A percentile compares a stretch with the other conserved stretches of the same genome.
phyloP scores from a whole-genome alignment of 2,329 filamentous ascomycete genomes.

The Alternaria triticina region DNA sequence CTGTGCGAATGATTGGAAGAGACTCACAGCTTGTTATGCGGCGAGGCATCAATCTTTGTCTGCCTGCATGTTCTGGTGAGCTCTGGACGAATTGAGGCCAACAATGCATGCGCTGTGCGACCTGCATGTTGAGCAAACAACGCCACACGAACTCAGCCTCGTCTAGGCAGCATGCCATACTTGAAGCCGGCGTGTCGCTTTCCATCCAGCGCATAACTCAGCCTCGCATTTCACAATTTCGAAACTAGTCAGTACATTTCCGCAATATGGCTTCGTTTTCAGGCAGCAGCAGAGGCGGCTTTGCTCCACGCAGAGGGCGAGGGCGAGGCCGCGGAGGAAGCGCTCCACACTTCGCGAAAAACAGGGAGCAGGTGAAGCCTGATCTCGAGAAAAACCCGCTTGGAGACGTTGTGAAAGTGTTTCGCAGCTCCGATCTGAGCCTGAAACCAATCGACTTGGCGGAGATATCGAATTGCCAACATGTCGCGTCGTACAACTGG shows the following conservation, averaged over 20 bases:
- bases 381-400: slow-evolving; percentile 39
- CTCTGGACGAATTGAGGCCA: slow-evolving; percentile 19
- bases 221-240: not conserved
- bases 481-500: slow-evolving; percentile 63
- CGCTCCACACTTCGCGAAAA: slow-evolving; percentile 12
- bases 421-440: slow-evolving; percentile 22
- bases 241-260: not conserved
- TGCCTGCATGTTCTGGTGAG: slow-evolving; percentile 25
- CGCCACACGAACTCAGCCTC: slow-evolving; percentile 36
- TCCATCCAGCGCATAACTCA: not conserved
- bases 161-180: slow-evolving; percentile 23
- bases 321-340: slow-evolving; percentile 23
- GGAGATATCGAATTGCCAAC: slow-evolving; percentile 50
- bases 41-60: slow-evolving; percentile 10
- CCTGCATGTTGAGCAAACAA: slow-evolving; percentile 22
- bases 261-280: slow-evolving; percentile 5
- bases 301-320: slow-evolving; percentile 26
- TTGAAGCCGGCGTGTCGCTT: not conserved
- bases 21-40: slow-evolving; percentile 13
- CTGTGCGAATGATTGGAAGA: slow-evolving; percentile 38
- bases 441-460: not conserved
- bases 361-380: slow-evolving; percentile 17
- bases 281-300: slow-evolving; percentile 25
- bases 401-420: slow-evolving; percentile 32
- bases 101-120: slow-evolving; percentile 23